phyloP scores from a whole-genome alignment of 257 asterid genomes.

The Solanum arcanum region DNA sequence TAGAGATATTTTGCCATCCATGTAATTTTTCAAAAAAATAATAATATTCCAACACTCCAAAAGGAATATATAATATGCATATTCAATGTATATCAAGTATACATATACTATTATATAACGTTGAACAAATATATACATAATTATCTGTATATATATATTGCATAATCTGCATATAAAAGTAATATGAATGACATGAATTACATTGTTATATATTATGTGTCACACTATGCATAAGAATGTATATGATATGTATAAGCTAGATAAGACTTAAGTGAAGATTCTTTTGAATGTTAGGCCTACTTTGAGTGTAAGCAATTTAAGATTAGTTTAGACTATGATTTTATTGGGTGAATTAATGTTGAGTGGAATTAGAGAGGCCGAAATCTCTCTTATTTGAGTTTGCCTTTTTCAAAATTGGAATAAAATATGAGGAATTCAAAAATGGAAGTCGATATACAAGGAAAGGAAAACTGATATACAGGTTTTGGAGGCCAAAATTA shows the following conservation, averaged over 20 bases:
- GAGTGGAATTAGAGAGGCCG: not conserved
- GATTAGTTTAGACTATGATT: not conserved
- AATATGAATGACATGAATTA: not conserved
- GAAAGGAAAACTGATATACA: not conserved
- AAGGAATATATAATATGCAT: not conserved
- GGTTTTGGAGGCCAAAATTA: not conserved
- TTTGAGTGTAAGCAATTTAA: not conserved
- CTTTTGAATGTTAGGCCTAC: not conserved
- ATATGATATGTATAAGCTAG: no score
- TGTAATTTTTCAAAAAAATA: no score
- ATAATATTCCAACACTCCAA: not conserved
- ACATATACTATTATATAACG: not conserved
- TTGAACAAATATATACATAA: no score
- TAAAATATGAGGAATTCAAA: not conserved
- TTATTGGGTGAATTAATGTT: not conserved
- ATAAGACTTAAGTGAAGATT: not conserved
- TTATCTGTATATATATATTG: not conserved
- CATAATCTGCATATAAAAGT: not conserved
- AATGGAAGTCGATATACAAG: not conserved
- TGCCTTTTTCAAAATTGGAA: not conserved
- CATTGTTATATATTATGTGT: not conserved
- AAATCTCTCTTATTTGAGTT: not conserved
- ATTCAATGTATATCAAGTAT: not conserved
- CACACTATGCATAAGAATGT: not conserved
- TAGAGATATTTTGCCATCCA: no score